Base-by-base conservation (phyloP, 169 alveolate genomes). In the Theileria orientalis region DNA sequence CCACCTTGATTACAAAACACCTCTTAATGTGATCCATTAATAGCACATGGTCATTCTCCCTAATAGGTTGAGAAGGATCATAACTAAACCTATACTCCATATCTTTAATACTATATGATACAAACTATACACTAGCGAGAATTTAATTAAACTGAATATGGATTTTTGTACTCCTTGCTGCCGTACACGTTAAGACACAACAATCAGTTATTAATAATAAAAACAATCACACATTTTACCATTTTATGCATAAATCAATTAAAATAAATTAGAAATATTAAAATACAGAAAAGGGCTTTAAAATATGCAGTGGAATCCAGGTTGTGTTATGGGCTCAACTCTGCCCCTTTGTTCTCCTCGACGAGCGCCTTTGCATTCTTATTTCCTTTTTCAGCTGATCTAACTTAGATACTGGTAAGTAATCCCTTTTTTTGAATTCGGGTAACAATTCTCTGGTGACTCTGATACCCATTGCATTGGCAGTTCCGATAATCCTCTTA, bases 331-430 rank as follows among this genome's bases (percentile, higher is more conserved):
- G 25, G 33, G 61, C 59, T 7, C 21, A 37, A 0, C 25, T 1
- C 16, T 8, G 19, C 74, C 69, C 69, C 25, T 52, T 33, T 49
- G 66, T 71, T 32, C 86, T 68, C 23, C 32, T 56, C 44, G 64
- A 41, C 25, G 85, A 46, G 42, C 69, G 69, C 54, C 67, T 54
- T 44, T 80, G 76, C 69, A 76, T 83, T 40, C 92, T 68, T 41
- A 91, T 86, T 42, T 91, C 95, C 59, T 90, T 91, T 30, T 84
- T 79, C 91, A 91, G 85, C 46, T 76, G 86, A 29, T 91, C 95
- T 23, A 91, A 74, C 35, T 84, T 86, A 47, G 89, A 84, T 19
- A 90, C 92, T 60, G 76, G 87, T 16, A 88, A 83, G 78, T 86
- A 91, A 64, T 91, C 93, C n/a, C 93, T 84, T 74, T 91, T 91